Conservation (phyloP, 2,329 filamentous ascomycete genomes). For the Falciphora oryzae region DNA sequence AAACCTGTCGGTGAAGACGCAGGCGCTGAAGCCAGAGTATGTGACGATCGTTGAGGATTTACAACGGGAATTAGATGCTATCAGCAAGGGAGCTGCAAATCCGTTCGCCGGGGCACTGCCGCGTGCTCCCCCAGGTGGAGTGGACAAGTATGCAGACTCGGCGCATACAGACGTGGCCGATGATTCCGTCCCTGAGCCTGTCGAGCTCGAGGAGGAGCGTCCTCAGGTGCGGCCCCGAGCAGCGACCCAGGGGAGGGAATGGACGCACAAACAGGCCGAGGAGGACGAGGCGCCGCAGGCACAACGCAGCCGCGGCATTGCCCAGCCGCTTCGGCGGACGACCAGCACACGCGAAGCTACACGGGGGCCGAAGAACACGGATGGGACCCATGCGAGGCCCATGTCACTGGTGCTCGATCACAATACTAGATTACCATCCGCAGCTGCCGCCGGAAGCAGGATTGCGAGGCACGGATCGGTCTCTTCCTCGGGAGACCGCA, state of each 20-base stretch:
- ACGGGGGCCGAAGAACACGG: neutral
- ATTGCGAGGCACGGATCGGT: neutral
- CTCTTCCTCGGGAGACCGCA: neutral
- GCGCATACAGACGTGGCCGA: slow-evolving; percentile 14
- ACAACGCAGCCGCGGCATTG: neutral
- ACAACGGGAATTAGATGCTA: slow-evolving; percentile 32
- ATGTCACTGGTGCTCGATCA: slow-evolving; percentile 4
- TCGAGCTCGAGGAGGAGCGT: slow-evolving; percentile 45
- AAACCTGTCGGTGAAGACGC: slow-evolving; percentile 20
- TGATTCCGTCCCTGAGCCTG: slow-evolving; percentile 42
- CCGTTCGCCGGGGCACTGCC: slow-evolving; percentile 7
- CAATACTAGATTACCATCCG: slow-evolving; percentile 3
- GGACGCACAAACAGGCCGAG: neutral
- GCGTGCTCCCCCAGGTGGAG: slow-evolving; percentile 31
- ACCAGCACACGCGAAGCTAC: neutral
- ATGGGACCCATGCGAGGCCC: neutral
- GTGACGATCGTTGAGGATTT: slow-evolving; percentile 35
- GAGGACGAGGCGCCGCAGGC: neutral
- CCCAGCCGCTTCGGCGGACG: neutral
- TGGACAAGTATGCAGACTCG: slow-evolving; percentile 3
- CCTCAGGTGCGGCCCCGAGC: neutral
- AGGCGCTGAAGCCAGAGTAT: slow-evolving; percentile 36
- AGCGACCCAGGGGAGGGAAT: neutral
- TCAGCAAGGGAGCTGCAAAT: slow-evolving; percentile 14
- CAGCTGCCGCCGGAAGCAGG: neutral